A percentile compares a stretch with the other conserved stretches of the same genome.
Conservation (phyloP, 1,139 yeast genomes). For the Eremothecium coryli region DNA sequence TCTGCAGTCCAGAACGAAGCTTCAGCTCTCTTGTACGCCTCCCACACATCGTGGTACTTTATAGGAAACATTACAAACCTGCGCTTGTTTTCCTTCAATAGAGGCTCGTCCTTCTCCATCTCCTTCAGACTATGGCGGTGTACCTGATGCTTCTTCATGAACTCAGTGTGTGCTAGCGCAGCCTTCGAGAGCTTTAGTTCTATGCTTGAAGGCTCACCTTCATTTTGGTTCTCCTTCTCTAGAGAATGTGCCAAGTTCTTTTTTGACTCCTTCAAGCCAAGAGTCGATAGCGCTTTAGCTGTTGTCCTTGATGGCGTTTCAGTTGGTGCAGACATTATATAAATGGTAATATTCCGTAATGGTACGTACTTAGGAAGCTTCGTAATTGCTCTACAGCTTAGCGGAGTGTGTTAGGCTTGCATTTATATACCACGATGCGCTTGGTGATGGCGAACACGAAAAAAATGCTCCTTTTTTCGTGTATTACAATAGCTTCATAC, state of each 20-base stretch:
- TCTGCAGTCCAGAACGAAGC: slow-evolving; percentile 99
- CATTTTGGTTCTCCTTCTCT: slow-evolving; percentile 16
- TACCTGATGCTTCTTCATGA: slow-evolving; percentile 50
- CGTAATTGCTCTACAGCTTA: too few species aligned
- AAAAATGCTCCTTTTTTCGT: not conserved
- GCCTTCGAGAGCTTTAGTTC: slow-evolving; percentile 18
- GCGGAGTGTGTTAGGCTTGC: too few species aligned
- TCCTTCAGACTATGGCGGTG: slow-evolving; percentile 68
- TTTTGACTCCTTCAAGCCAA: slow-evolving; percentile 31
- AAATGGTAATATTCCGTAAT: too few species aligned
- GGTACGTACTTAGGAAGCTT: not conserved
- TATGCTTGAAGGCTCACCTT: slow-evolving; percentile 7
- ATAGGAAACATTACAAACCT: slow-evolving; percentile 96
- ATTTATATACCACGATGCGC: too few species aligned
- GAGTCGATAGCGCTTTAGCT: slow-evolving; percentile 35
- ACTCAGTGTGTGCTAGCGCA: slow-evolving; percentile 39
- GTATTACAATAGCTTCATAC: too few species aligned
- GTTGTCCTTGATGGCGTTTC: slow-evolving; percentile 41
- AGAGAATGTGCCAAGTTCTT: slow-evolving; percentile 20
- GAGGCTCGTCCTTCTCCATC: slow-evolving; percentile 80
- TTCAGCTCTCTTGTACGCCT: slow-evolving; percentile 97
- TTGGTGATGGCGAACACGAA: not conserved
- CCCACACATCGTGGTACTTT: slow-evolving; percentile 97
- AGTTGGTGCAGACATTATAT: slow-evolving; percentile 21
- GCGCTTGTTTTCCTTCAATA: slow-evolving; percentile 74